Percentiles rank a stretch among this genome's conserved stretches.
These are phyloP conservation scores for Pisolithus orientalis DNA, from an alignment of 768 basidiomycete genomes.

Conservation along the genomic window DNA sequence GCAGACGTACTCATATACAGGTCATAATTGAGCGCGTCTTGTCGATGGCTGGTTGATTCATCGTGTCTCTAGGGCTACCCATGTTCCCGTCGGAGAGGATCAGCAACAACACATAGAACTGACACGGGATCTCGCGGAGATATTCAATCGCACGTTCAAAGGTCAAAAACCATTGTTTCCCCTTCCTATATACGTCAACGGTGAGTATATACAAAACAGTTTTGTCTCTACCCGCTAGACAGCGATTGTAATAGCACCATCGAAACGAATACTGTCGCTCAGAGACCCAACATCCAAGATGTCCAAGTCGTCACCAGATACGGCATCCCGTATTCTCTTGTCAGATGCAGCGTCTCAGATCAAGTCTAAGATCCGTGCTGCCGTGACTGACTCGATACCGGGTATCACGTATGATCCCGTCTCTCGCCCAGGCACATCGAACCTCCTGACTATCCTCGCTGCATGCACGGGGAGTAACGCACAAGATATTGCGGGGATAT, in stretches of 20 bases:
- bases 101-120: constrained; percentile 94
- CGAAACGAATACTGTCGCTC: constrained; percentile 80
- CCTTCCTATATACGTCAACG: constrained; percentile 63
- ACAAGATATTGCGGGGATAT: constrained; percentile 40
- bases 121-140: constrained; percentile 75
- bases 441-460: constrained; percentile 73
- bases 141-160: constrained; percentile 70
- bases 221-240: not conserved
- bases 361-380: constrained; percentile 61
- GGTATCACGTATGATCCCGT: constrained; percentile 79
- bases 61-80: constrained; percentile 56
- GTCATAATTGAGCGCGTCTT: constrained; percentile 33
- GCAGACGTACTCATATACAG: constrained; percentile 87
- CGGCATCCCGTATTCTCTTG: constrained; percentile 77
- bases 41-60: not conserved
- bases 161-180: constrained; percentile 52
- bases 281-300: constrained; percentile 84
- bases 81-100: constrained; percentile 95
- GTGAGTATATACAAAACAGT: constrained; percentile 39
- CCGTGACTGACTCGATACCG: constrained; percentile 78
- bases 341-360: constrained; percentile 68
- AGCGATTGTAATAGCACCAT: constrained; percentile 47
- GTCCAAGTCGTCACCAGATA: constrained; percentile 87
- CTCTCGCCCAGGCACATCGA: constrained; percentile 73
- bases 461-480: constrained; percentile 56